Percentiles rank a stretch among this genome's conserved stretches.
Evolutionary conservation across 176 grass and related monocot genomes (phyloP).

Genomic region (Miscanthus lutarioriparius): DNA sequence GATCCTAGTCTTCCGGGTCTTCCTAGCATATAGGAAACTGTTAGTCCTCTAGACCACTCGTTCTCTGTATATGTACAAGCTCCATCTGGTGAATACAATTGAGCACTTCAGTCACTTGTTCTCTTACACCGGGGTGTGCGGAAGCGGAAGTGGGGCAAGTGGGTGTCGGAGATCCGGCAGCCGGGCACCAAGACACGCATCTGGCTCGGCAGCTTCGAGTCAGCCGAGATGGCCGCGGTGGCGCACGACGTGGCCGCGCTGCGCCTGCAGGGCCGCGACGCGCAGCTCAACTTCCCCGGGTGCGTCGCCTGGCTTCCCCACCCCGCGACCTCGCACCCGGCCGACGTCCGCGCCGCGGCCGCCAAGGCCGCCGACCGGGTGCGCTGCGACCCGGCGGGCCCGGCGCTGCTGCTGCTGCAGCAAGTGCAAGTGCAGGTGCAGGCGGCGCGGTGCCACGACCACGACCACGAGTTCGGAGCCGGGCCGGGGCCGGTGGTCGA

Average conservation of each 20-base stretch:
- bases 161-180: slow-evolving; percentile 87
- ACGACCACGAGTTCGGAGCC: too few species aligned
- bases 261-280: slow-evolving; percentile 58
- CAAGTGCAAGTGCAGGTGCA: neutral
- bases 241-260: slow-evolving; percentile 85
- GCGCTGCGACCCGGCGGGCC: slow-evolving; percentile 46
- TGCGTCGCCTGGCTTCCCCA: slow-evolving; percentile 55
- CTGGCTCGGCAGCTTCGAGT: slow-evolving; percentile 88
- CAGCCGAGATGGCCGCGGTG: slow-evolving; percentile 80
- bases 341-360: slow-evolving; percentile 60
- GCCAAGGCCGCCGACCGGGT: slow-evolving; percentile 56
- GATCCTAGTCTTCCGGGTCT: too few species aligned
- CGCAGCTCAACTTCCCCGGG: slow-evolving; percentile 75
- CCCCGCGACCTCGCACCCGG: slow-evolving; percentile 47
- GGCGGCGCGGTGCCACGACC: neutral
- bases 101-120: too few species aligned
- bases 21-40: too few species aligned
- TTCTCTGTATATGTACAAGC: too few species aligned
- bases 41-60: too few species aligned
- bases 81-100: too few species aligned
- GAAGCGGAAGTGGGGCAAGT: slow-evolving; percentile 81
- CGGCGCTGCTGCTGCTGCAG: slow-evolving; percentile 31
- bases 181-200: slow-evolving; percentile 83
- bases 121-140: too few species aligned
- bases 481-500: neutral